Evolutionary conservation across 1,139 yeast genomes (phyloP).

Genomic region (Diutina neorugosa): DNA sequence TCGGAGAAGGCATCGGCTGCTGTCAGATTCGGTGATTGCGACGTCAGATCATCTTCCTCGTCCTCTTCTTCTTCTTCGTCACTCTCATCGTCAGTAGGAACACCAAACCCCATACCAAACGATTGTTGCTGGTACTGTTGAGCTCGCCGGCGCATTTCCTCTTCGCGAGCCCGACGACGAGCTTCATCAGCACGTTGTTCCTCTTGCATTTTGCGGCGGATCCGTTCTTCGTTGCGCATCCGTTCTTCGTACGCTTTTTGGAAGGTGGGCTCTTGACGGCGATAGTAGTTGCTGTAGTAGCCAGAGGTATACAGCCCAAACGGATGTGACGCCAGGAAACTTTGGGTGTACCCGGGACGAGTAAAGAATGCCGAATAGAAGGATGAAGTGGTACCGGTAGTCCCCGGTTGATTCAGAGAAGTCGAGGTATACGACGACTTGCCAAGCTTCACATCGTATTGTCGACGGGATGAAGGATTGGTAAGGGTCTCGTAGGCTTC

Average conservation of each 20-base stretch:
- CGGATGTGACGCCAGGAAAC: not conserved
- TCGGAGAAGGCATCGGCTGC: not conserved
- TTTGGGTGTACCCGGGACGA: not conserved
- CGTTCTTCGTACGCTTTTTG: not conserved
- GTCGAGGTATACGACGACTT: not conserved
- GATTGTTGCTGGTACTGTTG: not conserved
- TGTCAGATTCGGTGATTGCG: not conserved
- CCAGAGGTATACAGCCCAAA: not conserved
- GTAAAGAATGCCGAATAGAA: not conserved
- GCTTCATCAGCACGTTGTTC: not conserved
- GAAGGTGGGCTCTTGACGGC: not conserved
- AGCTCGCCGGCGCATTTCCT: not conserved
- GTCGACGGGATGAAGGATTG: conserved; percentile 12
- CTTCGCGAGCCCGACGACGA: not conserved
- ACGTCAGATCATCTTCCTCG: not conserved
- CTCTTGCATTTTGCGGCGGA: not conserved
- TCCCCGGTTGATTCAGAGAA: too few species aligned
- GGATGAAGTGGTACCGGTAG: too few species aligned
- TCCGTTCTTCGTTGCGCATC: not conserved
- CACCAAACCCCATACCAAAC: too few species aligned
- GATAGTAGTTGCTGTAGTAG: not conserved
- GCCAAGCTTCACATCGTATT: not conserved
- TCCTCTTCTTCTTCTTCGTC: not conserved
- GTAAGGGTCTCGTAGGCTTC: conserved; percentile 37
- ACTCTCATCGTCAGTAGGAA: not conserved